Base-by-base conservation (phyloP, 2,329 filamentous ascomycete genomes). In the Elsinoe australis region DNA sequence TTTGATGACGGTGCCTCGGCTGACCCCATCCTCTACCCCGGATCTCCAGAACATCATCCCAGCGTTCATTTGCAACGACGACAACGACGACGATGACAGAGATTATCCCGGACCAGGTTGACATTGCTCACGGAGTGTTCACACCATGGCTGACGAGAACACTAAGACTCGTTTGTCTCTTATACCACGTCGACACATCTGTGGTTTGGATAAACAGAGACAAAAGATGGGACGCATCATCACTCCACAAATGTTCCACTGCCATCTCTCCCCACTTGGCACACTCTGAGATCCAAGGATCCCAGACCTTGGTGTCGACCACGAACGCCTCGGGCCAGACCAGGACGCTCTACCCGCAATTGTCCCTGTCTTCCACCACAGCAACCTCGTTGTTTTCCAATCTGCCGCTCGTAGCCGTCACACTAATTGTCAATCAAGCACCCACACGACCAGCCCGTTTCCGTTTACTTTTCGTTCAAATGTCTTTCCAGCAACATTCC, bases 391-490 rank as follows among this genome's bases (percentile, higher is more conserved):
- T 17, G 21, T 29, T 32, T 22, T 31, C 41, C n/a, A 24, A 21
- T 47, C 29, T 47, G 44, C 44, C 44, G 44, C 31, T 21, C 44
- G 19, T 47, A 47, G 44, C 44, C 44, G 44, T 47, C 38, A 7
- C 44, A 18, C 29, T 34, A 24, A 10, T 47, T 14, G 28, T 31
- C 24, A 44, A 29, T 32, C 39, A 32, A 44, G 39, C 29, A 28
- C 31, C 32, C 44, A 47, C 44, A 47, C 44, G 44, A 47, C 44
- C 29, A 32, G 29, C 5, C 29, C 44, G 44, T 47, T 47, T 47
- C 44, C 44, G 44, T 47, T 47, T 47, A 26, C 44, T 47, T 47
- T 47, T 47, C 44, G 44, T 47, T 44, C 15, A 12, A 34, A 8
- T 47, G 44, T 47, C 44, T 44, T 32, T 17, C 24, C 24, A 24